Percentiles rank a stretch among this genome's conserved stretches.
Conservation (phyloP, 2,329 filamentous ascomycete genomes). For the Sordariomycetes sp. region DNA sequence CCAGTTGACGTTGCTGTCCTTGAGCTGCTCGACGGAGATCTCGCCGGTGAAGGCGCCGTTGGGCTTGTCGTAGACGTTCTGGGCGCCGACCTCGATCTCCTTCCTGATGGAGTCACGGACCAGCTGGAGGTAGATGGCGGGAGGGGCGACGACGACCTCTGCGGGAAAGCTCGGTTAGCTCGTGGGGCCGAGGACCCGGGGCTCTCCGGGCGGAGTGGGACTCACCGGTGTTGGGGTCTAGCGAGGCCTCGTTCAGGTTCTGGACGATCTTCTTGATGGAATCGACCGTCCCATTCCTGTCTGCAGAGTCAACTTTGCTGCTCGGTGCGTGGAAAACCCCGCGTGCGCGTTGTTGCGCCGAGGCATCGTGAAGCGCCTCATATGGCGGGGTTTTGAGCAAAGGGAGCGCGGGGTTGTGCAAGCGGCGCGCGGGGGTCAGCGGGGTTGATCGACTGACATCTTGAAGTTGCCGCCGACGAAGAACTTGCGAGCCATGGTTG, state of each 20-base stretch:
- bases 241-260: constrained; percentile 75
- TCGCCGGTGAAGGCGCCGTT: constrained; percentile 96
- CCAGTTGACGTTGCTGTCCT: constrained; percentile 84
- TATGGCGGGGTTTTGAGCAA: no score
- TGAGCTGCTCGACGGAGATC: constrained; percentile 84
- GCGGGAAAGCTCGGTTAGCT: constrained; percentile 8
- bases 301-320: constrained; percentile 9
- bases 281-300: constrained; percentile 85
- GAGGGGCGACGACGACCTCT: constrained; percentile 94
- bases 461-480: constrained; percentile 99
- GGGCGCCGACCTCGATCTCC: constrained; percentile 76
- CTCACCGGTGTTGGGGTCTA: constrained; percentile 66
- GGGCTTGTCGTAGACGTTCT: constrained; percentile 97
- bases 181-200: neutral
- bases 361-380: neutral
- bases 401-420: no score
- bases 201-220: constrained; percentile 11
- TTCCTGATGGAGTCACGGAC: constrained; percentile 68
- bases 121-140: constrained; percentile 80
- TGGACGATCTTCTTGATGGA: constrained; percentile 85
- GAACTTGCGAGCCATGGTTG: constrained; percentile 84
- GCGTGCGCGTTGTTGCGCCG: neutral
- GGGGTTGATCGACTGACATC: constrained; percentile 55
- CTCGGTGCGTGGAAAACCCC: neutral
- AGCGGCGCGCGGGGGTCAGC: no score